Percentiles rank a stretch among this genome's conserved stretches.
phyloP scores from a whole-genome alignment of 805 yeast genomes.

The Komagataella pastoris region DNA sequence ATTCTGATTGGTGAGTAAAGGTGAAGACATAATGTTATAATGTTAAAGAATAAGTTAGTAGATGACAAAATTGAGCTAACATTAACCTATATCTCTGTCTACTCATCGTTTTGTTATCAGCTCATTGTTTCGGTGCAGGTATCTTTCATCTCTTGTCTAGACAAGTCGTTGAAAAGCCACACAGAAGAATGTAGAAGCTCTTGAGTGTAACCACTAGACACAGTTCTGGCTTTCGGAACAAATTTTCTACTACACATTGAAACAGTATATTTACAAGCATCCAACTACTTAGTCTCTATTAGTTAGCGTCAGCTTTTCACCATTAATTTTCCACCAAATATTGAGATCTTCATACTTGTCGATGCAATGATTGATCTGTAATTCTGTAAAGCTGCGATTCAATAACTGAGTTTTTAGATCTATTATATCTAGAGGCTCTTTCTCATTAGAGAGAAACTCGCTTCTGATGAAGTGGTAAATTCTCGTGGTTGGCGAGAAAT shows the following conservation, averaged over 20 bases:
- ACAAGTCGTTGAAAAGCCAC: too few species aligned
- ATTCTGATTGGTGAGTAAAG: too few species aligned
- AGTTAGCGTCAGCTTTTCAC: neutral
- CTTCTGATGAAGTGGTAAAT: slow-evolving; percentile 52
- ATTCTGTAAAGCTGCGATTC: neutral
- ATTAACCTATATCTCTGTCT: too few species aligned
- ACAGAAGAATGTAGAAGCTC: neutral
- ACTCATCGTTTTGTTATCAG: too few species aligned
- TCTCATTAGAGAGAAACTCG: neutral
- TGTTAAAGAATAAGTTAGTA: too few species aligned
- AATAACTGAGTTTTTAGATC: neutral
- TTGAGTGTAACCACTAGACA: neutral
- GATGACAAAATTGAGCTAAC: too few species aligned
- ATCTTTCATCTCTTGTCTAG: too few species aligned
- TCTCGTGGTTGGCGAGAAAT: slow-evolving; percentile 51
- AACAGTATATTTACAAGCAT: too few species aligned
- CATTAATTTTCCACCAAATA: neutral
- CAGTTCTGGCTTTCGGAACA: neutral
- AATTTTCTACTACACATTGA: too few species aligned
- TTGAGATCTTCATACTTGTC: neutral
- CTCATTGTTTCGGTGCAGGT: too few species aligned
- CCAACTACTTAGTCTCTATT: neutral
- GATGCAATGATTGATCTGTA: neutral
- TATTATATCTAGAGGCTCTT: neutral
- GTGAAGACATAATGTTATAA: too few species aligned